Conservation (phyloP, 345 rosid genomes). For the Rhodamnia rubescens region DNA sequence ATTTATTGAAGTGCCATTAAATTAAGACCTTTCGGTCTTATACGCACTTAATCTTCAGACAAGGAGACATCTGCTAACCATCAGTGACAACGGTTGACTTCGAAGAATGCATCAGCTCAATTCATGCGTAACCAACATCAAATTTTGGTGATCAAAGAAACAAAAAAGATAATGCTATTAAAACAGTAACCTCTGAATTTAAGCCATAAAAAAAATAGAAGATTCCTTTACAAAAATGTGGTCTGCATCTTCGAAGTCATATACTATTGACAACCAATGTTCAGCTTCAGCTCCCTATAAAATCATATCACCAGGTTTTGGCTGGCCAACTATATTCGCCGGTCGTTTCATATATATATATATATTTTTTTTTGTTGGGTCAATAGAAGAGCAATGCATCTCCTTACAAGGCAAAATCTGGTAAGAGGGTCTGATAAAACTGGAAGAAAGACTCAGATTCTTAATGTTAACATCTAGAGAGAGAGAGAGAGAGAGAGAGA, state of each 20-base stretch:
- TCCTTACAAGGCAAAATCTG: neutral
- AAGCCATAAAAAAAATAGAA: neutral
- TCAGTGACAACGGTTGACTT: neutral
- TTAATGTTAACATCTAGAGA: neutral
- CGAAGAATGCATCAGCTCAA: neutral
- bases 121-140: neutral
- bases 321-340: neutral
- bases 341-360: constrained; percentile 14
- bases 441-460: neutral
- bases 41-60: constrained; percentile 11
- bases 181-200: neutral
- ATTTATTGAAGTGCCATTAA: neutral
- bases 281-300: neutral
- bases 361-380: neutral
- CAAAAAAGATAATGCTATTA: neutral
- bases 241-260: neutral
- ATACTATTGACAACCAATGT: neutral
- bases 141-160: neutral
- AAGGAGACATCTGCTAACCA: constrained; percentile 4
- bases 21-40: constrained; percentile 1
- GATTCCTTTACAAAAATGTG: neutral
- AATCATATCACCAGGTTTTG: neutral
- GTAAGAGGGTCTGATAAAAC: neutral
- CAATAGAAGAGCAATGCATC: neutral
- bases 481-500: neutral